Evolutionary conservation across 208 protist species (phyloP), one percentile per base, ranked within the genome.

Genomic region (Crithidia expoeki): DNA sequence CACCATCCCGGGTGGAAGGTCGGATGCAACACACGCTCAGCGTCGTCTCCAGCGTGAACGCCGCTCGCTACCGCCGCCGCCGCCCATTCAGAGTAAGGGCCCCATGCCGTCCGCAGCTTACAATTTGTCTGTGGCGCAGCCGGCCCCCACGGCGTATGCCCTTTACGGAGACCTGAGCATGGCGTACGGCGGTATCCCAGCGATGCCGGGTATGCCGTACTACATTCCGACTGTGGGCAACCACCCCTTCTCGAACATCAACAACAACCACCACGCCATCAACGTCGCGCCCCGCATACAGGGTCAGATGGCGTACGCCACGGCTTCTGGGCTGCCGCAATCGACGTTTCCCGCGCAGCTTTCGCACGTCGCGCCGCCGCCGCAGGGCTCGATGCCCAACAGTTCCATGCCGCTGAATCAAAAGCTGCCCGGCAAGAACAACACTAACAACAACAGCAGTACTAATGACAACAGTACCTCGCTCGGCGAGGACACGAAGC

Each of bases 261-360:
- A 80, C 58, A 74, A 74, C 58, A 80, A 74, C 61, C 66, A 75
- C 38, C 74, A 80, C 62, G 49, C 74, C 53, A 62, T 80, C 68
- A 80, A 80, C 67, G 66, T 63, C 36, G 74, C 63, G 27, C 73
- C 73, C 0, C 58, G 55, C 36, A 79, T 72, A 60, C 59, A 49
- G 6, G 65, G 52, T 34, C 38, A 50, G 23, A 63, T 59, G 25
- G 30, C 52, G n/a, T 72, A 63, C 66, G 12, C 65, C 6, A 52
- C 47, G 21, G 23, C 47, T n/a, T 38, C 49, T 1, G 64, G 28
- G n/a, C 46, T 46, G 38, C 46, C 33, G 32, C 42, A 40, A 32
- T 17, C 19, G 27, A 38, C 63, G 49, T 60, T 68, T 28, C 51
- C 63, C 0, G 30, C 49, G 12, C n/a, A n/a, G 27, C 63, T 23